These are phyloP conservation scores for Hortiboletus flavorubellus DNA, from an alignment of 768 basidiomycete genomes.

Conservation along the genomic window DNA sequence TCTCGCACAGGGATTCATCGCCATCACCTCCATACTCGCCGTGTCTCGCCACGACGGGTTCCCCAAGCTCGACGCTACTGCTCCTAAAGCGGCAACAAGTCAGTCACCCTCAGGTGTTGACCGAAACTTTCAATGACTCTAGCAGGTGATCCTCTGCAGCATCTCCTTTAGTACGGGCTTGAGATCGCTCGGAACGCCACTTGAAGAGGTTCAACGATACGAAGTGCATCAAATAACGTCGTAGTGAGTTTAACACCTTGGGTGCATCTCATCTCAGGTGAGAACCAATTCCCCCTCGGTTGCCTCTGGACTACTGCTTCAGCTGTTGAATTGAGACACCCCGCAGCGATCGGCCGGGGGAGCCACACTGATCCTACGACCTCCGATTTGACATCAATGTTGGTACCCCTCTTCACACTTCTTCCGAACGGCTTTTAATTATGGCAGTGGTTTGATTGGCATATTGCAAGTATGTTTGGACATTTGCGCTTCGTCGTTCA, in stretches of 20 bases:
- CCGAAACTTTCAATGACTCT: background rate
- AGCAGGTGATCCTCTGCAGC: background rate
- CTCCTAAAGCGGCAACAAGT: slow-evolving; percentile 9
- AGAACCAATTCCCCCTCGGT: background rate
- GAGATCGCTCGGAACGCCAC: background rate
- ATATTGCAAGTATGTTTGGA: slow-evolving; percentile 14
- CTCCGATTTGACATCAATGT: background rate
- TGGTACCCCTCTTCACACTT: background rate
- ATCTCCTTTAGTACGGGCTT: background rate
- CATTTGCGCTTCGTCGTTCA: slow-evolving; percentile 6
- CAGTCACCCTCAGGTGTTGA: background rate
- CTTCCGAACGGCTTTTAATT: background rate
- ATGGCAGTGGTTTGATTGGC: background rate
- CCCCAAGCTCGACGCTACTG: background rate
- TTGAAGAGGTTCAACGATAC: background rate
- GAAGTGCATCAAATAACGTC: background rate
- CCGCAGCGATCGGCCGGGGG: background rate
- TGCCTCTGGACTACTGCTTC: background rate
- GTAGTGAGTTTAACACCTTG: slow-evolving; percentile 8
- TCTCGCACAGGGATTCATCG: background rate
- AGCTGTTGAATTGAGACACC: background rate
- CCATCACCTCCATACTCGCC: background rate
- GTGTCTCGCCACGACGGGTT: background rate
- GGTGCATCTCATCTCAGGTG: background rate
- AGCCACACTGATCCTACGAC: background rate